Percentiles rank a stretch among this genome's conserved stretches.
These are phyloP conservation scores for Elsinoe batatas DNA, from an alignment of 2,329 filamentous ascomycete species.

Conservation along the genomic window DNA sequence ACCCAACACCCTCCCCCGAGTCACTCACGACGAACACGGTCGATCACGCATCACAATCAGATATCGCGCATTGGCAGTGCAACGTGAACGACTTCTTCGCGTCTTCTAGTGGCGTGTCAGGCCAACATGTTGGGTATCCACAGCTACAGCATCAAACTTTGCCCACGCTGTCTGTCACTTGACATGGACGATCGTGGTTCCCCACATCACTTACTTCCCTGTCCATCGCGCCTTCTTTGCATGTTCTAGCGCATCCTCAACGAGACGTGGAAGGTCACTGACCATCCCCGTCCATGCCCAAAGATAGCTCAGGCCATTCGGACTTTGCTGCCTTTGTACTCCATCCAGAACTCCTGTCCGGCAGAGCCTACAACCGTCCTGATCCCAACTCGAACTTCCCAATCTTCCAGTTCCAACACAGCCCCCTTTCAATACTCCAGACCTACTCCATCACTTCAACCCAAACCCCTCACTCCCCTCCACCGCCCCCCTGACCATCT, in stretches of 20 bases:
- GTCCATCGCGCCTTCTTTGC: background rate
- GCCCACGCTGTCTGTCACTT: background rate
- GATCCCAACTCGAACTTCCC: too few relatives aligned
- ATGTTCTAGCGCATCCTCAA: background rate
- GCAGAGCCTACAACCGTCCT: too few relatives aligned
- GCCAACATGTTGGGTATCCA: background rate
- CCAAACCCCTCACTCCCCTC: constrained; percentile 86
- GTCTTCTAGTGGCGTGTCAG: background rate
- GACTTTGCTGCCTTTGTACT: background rate
- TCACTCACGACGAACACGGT: too few relatives aligned
- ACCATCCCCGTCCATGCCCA: background rate
- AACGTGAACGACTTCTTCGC: background rate
- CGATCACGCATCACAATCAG: too few relatives aligned
- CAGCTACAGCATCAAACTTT: background rate
- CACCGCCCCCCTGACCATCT: constrained; percentile 75
- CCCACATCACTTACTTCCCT: background rate
- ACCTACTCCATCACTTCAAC: constrained; percentile 49
- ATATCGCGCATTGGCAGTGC: too few relatives aligned
- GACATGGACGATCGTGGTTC: background rate
- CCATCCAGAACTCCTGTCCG: background rate
- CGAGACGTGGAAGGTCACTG: background rate
- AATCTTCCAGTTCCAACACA: background rate
- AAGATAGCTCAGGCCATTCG: background rate
- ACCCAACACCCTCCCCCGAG: too few relatives aligned
- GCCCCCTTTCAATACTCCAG: background rate